Base-by-base conservation (phyloP, 768 basidiomycete species). In the Hortiboletus campestris region DNA sequence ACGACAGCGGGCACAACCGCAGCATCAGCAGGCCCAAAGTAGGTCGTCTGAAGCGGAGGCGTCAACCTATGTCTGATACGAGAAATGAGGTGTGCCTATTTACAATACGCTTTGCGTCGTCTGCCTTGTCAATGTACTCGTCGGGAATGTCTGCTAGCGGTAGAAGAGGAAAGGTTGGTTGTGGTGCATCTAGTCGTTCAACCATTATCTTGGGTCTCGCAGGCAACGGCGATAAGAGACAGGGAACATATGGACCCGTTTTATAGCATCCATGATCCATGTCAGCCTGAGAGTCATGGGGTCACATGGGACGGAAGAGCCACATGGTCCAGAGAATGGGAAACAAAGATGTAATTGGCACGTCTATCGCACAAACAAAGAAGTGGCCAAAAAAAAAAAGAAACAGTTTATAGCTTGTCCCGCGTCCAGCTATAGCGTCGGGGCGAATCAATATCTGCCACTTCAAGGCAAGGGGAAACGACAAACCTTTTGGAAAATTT, bases 401-500 rank as follows among this genome's bases (percentile, higher is more conserved):
- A n/a, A 44, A 48, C 25, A 16, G 32, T 29, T 54, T 81, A 92
- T 64, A 91, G 76, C 72, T 81, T 89, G 67, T 85, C 86, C 59
- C 91, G 83, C 53, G 80, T 74, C 89, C 90, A 92, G 67, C 90
- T 93, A 48, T 49, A 34, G 29, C 29, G 32, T 17, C 54, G 11
- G 42, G 36, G 11, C 55, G 45, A 29, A 50, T 55, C 57, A 62
- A 32, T 41, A 36, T 11, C 19, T 11, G 36, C 22, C 11, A 17
- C 51, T 19, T 9, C 29, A 51, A n/a, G 42, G 39, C 38, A 11
- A 40, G 10, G 45, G 1, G 47, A 54, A 31, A 51, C 14, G 25
- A 63, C 50, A 50, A 20, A 61, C 91, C 78, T 83, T 77, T 84
- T 87, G 9, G 86, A 80, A 63, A 92, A 91, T 63, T 83, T 86